Evolutionary conservation across 2,329 filamentous ascomycete species (phyloP), one percentile per base, ranked within the genome.

Genomic region (Neoscytalidium dimidiatum): DNA sequence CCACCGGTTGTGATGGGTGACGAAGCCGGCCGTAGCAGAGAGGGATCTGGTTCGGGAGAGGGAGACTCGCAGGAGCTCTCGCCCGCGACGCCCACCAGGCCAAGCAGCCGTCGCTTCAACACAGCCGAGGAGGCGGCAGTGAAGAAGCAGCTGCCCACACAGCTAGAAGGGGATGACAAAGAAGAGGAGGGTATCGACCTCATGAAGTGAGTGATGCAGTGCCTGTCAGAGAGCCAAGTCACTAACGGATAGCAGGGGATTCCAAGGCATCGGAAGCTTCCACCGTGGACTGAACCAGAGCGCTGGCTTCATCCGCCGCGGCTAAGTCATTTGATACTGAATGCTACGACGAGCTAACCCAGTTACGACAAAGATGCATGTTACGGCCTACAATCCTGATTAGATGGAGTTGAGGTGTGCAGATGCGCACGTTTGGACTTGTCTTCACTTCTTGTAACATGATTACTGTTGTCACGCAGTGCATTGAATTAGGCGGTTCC

Each of bases 101-200:
- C 63, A 14, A 66, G 64, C 57, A 66, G 64, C 26, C 64, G 64
- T 13, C 52, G 64, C 8, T 66, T 64, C 43, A 64, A 61, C 31
- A 64, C 64, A 35, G 48, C 61, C 11, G 60, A 66, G 14, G 64
- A 62, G 43, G 64, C 13, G 3, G 64, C 56, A 7, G 57, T 62
- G 26, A 66, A 66, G 64, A 66, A 62, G 49, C 64, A 62, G 38
- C 14, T 65, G 31, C 66, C 61, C 0, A 38, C 60, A 67, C 72
- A 44, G 69, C 71, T 38, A 69, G 71, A 9, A 48, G 75, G 76
- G 23, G 76, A 78, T 28, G 78, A 80, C 31, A 73, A 77, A 6
- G 80, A 78, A 23, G 79, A 82, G 48, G 80, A 80, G 61, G 78
- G 79, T 17, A 82, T 82, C 65, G 81, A 83, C 74, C 73, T 83